Conservation (phyloP, 371 early-diverging fungal genomes). For the Saksenaea vasiformis region DNA sequence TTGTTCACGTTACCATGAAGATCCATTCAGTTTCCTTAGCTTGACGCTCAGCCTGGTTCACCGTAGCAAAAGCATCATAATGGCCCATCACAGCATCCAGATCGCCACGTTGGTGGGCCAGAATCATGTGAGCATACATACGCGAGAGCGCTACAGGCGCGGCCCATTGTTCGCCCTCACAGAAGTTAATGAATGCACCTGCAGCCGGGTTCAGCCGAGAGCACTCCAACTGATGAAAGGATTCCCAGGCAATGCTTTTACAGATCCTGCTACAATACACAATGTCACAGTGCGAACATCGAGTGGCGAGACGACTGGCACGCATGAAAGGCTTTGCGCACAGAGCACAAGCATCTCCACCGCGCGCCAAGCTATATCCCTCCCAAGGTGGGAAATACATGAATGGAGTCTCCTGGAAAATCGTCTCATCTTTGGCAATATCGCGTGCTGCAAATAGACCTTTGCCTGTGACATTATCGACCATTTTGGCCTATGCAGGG, state of each 20-base stretch:
- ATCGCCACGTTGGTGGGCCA: slow-evolving; percentile 60
- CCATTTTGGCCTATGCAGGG: slow-evolving; percentile 45
- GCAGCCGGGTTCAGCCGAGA: slow-evolving; percentile 49
- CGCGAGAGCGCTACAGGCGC: slow-evolving; percentile 63
- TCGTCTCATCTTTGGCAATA: slow-evolving; percentile 50
- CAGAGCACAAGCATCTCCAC: slow-evolving; percentile 60
- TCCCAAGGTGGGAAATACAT: slow-evolving; percentile 70
- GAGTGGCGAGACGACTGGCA: slow-evolving; percentile 36
- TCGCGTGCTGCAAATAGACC: slow-evolving; percentile 65
- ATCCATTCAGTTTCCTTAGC: slow-evolving; percentile 70
- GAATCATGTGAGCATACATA: slow-evolving; percentile 57
- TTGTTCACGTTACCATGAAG: slow-evolving; percentile 50
- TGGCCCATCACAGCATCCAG: slow-evolving; percentile 52
- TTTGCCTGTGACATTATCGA: slow-evolving; percentile 64
- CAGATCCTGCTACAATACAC: slow-evolving; percentile 59
- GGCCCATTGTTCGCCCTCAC: slow-evolving; percentile 54
- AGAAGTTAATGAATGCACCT: slow-evolving; percentile 47
- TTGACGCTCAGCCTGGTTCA: slow-evolving; percentile 65
- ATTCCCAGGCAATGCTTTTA: slow-evolving; percentile 54
- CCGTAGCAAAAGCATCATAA: slow-evolving; percentile 66
- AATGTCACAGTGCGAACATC: slow-evolving; percentile 55
- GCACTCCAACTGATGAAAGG: slow-evolving; percentile 61
- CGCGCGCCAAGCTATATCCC: slow-evolving; percentile 44
- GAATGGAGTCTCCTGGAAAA: slow-evolving; percentile 65
- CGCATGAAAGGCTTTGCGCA: slow-evolving; percentile 56